These are phyloP conservation scores for Penicillium rolfsii DNA, from an alignment of 2,329 filamentous ascomycete species.

Conservation along the genomic window DNA sequence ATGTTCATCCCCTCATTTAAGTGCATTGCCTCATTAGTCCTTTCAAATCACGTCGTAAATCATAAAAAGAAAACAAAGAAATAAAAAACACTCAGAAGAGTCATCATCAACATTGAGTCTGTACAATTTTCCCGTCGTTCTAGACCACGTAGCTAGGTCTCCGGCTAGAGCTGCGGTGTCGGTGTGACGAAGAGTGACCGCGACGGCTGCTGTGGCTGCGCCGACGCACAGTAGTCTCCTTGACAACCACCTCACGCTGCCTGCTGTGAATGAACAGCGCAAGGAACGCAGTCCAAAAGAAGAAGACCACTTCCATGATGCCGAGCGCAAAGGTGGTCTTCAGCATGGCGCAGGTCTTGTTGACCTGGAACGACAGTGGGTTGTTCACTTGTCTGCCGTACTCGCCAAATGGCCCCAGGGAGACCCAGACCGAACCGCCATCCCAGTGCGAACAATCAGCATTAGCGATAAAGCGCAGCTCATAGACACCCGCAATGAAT, in stretches of 20 bases:
- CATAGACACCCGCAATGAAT: constrained; percentile 64
- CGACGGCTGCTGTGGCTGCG: constrained; percentile 42
- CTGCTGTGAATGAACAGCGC: constrained; percentile 55
- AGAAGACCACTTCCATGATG: constrained; percentile 85
- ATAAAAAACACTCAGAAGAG: background rate
- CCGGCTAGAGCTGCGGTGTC: constrained; percentile 36
- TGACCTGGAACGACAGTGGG: constrained; percentile 56
- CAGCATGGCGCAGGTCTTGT: constrained; percentile 87
- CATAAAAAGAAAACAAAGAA: constrained; percentile 15
- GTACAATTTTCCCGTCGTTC: constrained; percentile 27
- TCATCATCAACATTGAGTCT: background rate
- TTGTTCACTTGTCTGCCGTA: constrained; percentile 54
- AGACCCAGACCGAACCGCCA: constrained; percentile 57
- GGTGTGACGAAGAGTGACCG: constrained; percentile 35
- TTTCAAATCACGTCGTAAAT: constrained; percentile 17
- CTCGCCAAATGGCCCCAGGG: constrained; percentile 65
- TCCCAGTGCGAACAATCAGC: constrained; percentile 70
- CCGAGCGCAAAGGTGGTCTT: constrained; percentile 87
- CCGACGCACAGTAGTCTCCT: constrained; percentile 43
- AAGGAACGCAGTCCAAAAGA: constrained; percentile 74
- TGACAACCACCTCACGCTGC: constrained; percentile 40
- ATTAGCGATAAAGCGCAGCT: constrained; percentile 59
- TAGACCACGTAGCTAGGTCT: constrained; percentile 38
- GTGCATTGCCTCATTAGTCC: constrained; percentile 23
- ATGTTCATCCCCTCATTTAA: background rate